Evolutionary conservation across 441 rosid species (phyloP).

Genomic region (Euphorbia celastroides): DNA sequence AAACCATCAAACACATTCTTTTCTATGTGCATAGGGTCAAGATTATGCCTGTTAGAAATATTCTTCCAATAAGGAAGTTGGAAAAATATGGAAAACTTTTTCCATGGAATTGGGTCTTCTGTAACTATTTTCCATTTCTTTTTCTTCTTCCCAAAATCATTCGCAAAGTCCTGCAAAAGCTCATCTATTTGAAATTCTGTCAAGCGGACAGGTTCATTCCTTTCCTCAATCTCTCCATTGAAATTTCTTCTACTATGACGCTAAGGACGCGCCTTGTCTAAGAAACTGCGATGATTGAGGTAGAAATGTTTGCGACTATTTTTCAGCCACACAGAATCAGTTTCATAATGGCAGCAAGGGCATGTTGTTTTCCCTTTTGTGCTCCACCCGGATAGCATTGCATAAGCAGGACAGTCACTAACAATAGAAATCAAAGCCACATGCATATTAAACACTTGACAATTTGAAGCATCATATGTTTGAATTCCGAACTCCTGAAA

Average conservation of each 20-base stretch:
- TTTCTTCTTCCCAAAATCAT: neutral
- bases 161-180: neutral
- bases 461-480: neutral
- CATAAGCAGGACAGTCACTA: neutral
- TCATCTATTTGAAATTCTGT: neutral
- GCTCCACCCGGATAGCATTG: neutral
- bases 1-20: neutral
- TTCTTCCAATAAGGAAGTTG: neutral
- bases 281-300: neutral
- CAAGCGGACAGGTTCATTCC: neutral
- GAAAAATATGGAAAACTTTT: neutral
- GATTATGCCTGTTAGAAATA: neutral
- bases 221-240: neutral
- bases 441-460: neutral
- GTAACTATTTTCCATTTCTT: neutral
- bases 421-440: neutral
- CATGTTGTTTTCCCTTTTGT: neutral
- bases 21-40: neutral
- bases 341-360: neutral
- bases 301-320: neutral
- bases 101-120: neutral
- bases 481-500: neutral
- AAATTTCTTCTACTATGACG: neutral
- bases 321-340: neutral
- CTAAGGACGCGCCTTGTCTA: neutral